Evolutionary conservation across 1,284 basidiomycete genomes (phyloP), one percentile per base, ranked within the genome.

Genomic region (Cutaneotrichosporon arboriforme): DNA sequence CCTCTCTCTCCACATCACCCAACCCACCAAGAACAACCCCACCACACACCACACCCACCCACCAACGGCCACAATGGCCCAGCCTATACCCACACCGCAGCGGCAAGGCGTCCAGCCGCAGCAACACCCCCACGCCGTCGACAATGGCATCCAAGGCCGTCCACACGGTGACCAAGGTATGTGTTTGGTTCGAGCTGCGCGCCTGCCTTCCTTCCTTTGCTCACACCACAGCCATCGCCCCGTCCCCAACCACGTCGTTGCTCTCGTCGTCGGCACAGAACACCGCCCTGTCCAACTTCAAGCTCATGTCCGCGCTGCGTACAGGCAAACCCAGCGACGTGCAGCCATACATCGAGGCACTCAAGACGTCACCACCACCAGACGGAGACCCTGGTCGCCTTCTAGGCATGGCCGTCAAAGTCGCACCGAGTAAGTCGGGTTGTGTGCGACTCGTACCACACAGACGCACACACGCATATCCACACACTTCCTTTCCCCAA

Each of bases 381-480:
- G 14, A 74, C 77, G 61, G 82, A 0, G 83, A 82, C 2, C 85
- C 83, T 8, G 85, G 87, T 21, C 83, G 85, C 5, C 83, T 90
- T 0, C 78, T 94, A 8, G 89, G 91, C 68, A 82, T 94, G 35
- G 90, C 90, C 4, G 85, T 94, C 14, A 81, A 88, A 48, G 91
- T 91, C 65, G 88, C 85, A 51, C 83, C 84, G 21, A 80, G 88
- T 90, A 64, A 60, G 85, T 79, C 46, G 22, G 8, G 10, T 17
- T 18, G 35, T 10, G 10, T 8, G 20, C 18, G 41, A 15, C 21
- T n/a, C 13, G 31, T 14, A 15, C 33, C 14, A 14, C 45, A 22
- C 45, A 21, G 15, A 43, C 41, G 26, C 41, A 31, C 22, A 40
- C 18, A 40, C 18, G 39, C 20, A 21, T n/a, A 13, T 22, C 26